Base-by-base conservation (phyloP, 2,329 filamentous ascomycete species). In the Coniochaeta sp. region DNA sequence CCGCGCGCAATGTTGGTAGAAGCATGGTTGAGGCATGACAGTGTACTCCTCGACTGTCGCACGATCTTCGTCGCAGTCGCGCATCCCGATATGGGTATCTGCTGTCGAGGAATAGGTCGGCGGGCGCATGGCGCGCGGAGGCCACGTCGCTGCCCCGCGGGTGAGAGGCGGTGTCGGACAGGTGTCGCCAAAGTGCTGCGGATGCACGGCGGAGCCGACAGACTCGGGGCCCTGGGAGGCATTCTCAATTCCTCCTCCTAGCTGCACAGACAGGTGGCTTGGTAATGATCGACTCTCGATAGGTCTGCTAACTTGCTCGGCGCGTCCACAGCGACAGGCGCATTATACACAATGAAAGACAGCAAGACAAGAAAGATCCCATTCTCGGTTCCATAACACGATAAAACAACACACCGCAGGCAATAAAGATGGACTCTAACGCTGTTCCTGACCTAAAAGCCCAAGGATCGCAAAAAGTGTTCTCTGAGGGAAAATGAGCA, bases 1-100 rank as follows among this genome's bases (percentile, higher is more conserved):
- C 62, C 61, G 26, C 64, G 61, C 26, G 44, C 16, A 24, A 61
- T 7, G 10, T 34, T 30, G 22, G 22, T 22, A 4, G 17, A 16
- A 2, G 24, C 14, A 10, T n/a, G 28, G n/a, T n/a, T 56, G 4
- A 22, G 32, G 30, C 54, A 38, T n/a, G 30, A 17, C 17, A 56
- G 30, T 24, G 30, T 36, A 28, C 54, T 10, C 5, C 19, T 22
- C 1, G 2, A 34, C 2, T 16, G 28, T 36, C 28, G 54, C 17
- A 52, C 7, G n/a, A 8, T 30, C 8, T 14, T 52, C 12, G 47
- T 26, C 30, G 16, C 6, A 14, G 47, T 26, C 3, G 22, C 1
- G 47, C 6, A 24, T 28, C 47, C 47, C 47, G 47, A n/a, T 52
- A 52, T 52, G 24, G 47, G 47, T 52, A 52, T 52, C 47, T 24